These are phyloP conservation scores for Pichia sp. DNA, from an alignment of 1,139 yeast species.

Conservation along the genomic window DNA sequence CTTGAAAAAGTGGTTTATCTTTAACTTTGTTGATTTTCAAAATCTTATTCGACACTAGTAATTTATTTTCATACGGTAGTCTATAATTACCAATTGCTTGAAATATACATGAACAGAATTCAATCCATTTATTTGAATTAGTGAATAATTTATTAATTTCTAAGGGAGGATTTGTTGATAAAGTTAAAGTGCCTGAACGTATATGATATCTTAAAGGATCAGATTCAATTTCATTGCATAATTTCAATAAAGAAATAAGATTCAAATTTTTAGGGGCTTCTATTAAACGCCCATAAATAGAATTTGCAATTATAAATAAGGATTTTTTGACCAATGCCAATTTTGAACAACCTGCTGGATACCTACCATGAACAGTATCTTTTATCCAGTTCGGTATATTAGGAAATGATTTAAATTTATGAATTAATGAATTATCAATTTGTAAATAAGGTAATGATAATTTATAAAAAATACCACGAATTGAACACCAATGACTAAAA, in stretches of 20 bases:
- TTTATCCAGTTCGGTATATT: slow-evolving; percentile 38
- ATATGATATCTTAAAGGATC: slow-evolving; percentile 48
- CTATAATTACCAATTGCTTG: slow-evolving; percentile 27
- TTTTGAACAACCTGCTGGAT: slow-evolving; percentile 52
- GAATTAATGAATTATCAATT: slow-evolving; percentile 31
- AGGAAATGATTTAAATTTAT: slow-evolving; percentile 37
- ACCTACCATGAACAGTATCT: slow-evolving; percentile 38
- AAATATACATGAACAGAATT: slow-evolving; percentile 30
- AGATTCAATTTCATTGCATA: slow-evolving; percentile 43
- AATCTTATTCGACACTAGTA: slow-evolving; percentile 40
- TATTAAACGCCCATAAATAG: slow-evolving; percentile 30
- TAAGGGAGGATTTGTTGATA: slow-evolving; percentile 33
- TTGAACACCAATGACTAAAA: slow-evolving; percentile 54
- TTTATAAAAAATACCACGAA: slow-evolving; percentile 41
- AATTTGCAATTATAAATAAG: slow-evolving; percentile 28
- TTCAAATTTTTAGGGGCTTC: slow-evolving; percentile 24
- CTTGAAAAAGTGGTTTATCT: slow-evolving; percentile 15
- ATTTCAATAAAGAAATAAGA: slow-evolving; percentile 34
- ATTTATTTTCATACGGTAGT: slow-evolving; percentile 32
- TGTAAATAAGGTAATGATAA: slow-evolving; percentile 39
- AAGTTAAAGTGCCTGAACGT: slow-evolving; percentile 36
- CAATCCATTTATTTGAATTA: slow-evolving; percentile 30
- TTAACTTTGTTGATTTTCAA: slow-evolving; percentile 32
- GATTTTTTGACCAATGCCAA: slow-evolving; percentile 40
- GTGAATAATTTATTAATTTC: slow-evolving; percentile 36